Percentiles rank a stretch among this genome's conserved stretches.
These are phyloP conservation scores for Phytophthora quininea DNA, from an alignment of 352 stramenopile genomes.

Conservation along the genomic window DNA sequence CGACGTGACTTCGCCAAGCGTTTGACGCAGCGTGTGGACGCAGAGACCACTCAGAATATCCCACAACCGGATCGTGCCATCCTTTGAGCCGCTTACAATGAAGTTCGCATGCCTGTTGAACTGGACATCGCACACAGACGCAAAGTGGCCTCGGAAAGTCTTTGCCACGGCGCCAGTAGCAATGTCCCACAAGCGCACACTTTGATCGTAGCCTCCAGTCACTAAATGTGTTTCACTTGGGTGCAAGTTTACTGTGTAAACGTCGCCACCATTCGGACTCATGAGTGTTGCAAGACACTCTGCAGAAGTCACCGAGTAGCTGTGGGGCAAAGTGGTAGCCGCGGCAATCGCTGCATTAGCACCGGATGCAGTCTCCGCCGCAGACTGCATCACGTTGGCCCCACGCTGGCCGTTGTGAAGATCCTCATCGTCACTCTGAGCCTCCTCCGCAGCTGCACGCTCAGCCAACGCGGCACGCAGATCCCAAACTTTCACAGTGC, in stretches of 20 bases:
- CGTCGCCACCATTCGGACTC: constrained; percentile 65
- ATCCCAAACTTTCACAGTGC: constrained; percentile 88
- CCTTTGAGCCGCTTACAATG: constrained; percentile 86
- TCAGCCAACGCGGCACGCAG: constrained; percentile 64
- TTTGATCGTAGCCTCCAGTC: constrained; percentile 88
- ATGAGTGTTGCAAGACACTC: constrained; percentile 63
- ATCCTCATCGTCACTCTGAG: constrained; percentile 42
- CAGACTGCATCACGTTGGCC: constrained; percentile 37
- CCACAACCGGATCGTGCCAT: constrained; percentile 87
- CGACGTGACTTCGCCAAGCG: constrained; percentile 86
- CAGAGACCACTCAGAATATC: constrained; percentile 89
- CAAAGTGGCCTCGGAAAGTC: constrained; percentile 81
- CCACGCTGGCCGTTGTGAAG: constrained; percentile 37
- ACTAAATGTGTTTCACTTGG: constrained; percentile 87
- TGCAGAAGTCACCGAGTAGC: constrained; percentile 45
- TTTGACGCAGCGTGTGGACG: constrained; percentile 86
- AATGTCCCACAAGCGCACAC: constrained; percentile 87
- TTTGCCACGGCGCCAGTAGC: constrained; percentile 70
- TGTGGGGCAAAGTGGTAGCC: constrained; percentile 36
- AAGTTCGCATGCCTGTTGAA: constrained; percentile 90
- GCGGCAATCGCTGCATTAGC: constrained; percentile 26
- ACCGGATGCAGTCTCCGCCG: constrained; percentile 19
- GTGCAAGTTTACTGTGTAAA: constrained; percentile 88
- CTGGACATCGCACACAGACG: constrained; percentile 86
- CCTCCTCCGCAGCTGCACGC: constrained; percentile 38